These are phyloP conservation scores for Aphanomyces cochlioides DNA, from an alignment of 352 stramenopile genomes.

Conservation along the genomic window DNA sequence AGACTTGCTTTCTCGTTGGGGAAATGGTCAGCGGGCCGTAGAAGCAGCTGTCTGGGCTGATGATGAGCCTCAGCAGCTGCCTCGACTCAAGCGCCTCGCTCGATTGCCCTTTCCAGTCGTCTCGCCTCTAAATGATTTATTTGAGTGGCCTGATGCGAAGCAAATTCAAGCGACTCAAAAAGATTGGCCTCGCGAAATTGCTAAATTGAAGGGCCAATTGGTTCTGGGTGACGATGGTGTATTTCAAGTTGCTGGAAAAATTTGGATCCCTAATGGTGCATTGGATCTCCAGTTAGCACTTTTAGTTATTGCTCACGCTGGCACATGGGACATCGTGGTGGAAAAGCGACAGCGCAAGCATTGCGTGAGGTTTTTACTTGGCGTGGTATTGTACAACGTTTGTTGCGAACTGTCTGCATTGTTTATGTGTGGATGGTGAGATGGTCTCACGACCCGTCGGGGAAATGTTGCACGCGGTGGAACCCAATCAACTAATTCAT, in stretches of 20 bases:
- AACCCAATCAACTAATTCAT: slow-evolving; percentile 38
- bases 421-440: slow-evolving; percentile 24
- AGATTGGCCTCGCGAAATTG: neutral
- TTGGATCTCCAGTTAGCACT: too few relatives aligned
- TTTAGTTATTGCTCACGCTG: too few relatives aligned
- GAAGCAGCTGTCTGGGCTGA: too few relatives aligned
- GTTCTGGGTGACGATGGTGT: too few relatives aligned
- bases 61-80: neutral
- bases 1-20: slow-evolving; percentile 37
- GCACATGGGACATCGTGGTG: slow-evolving; percentile 32
- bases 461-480: too few relatives aligned
- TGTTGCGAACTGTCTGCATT: slow-evolving; percentile 14
- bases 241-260: too few relatives aligned
- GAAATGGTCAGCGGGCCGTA: neutral
- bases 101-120: neutral
- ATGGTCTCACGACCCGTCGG: slow-evolving; percentile 30
- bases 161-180: neutral
- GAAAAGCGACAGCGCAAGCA: slow-evolving; percentile 23
- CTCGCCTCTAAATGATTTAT: neutral
- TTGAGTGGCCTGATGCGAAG: neutral
- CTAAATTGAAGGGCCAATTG: slow-evolving; percentile 28
- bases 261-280: too few relatives aligned
- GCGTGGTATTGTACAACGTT: slow-evolving; percentile 5
- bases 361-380: slow-evolving; percentile 30
- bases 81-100: neutral